A percentile compares a stretch with the other conserved stretches of the same genome.
These are phyloP conservation scores for Sordariomycetes sp. DNA, from an alignment of 2,329 filamentous ascomycete genomes.

Conservation along the genomic window DNA sequence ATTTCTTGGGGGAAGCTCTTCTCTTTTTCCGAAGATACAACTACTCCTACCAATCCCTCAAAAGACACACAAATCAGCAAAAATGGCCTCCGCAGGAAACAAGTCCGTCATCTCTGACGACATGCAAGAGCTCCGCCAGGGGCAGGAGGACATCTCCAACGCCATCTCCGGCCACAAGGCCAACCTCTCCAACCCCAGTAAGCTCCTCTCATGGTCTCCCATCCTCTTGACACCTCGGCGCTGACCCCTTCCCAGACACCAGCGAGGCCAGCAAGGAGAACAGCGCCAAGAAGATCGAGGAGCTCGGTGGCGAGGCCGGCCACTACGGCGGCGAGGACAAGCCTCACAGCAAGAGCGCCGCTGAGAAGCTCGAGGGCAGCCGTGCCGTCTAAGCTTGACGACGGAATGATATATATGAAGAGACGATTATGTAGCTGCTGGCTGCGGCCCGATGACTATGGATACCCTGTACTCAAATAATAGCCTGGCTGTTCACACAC, in stretches of 20 bases:
- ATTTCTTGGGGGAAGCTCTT: too few relatives aligned
- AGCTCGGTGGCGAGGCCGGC: slow-evolving; percentile 30
- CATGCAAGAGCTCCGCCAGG: slow-evolving; percentile 27
- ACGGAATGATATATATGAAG: neutral
- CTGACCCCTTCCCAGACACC: slow-evolving; percentile 21
- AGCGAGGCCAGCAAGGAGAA: slow-evolving; percentile 34
- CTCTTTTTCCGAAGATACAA: too few relatives aligned
- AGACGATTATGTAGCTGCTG: too few relatives aligned
- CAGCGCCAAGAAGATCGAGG: slow-evolving; percentile 27
- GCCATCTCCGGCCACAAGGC: slow-evolving; percentile 32
- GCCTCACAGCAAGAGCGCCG: slow-evolving; percentile 29
- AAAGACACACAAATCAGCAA: neutral
- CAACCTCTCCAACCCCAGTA: slow-evolving; percentile 37
- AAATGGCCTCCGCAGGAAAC: slow-evolving; percentile 25
- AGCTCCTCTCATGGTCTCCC: neutral
- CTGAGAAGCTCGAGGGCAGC: slow-evolving; percentile 27
- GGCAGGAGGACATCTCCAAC: slow-evolving; percentile 16
- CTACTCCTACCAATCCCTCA: neutral
- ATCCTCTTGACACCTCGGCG: neutral
- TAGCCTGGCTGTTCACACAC: too few relatives aligned
- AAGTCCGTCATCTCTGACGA: slow-evolving; percentile 29
- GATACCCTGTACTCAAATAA: too few relatives aligned
- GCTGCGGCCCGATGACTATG: too few relatives aligned
- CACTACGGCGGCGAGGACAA: slow-evolving; percentile 31
- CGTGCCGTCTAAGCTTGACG: slow-evolving; percentile 11